Conservation (phyloP, 192 early-diverging fungal species). For the Kickxella alabastrina region DNA sequence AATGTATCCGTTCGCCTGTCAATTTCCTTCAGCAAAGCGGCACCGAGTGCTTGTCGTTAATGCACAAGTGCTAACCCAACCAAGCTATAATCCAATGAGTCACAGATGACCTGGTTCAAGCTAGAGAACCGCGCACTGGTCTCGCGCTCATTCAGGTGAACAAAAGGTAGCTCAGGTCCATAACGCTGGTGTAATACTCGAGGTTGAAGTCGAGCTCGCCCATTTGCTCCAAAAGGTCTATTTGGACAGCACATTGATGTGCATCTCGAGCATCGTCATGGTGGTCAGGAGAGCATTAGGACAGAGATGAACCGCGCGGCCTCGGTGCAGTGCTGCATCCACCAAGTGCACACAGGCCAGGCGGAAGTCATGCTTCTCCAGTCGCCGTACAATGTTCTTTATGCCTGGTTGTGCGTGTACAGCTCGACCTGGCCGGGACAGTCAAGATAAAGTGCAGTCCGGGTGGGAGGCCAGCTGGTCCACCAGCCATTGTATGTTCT, state of each 20-base stretch:
- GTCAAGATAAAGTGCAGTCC: conserved; percentile 88
- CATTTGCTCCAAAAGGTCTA: conserved; percentile 84
- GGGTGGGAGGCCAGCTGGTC: conserved; percentile 60
- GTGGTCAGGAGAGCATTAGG: conserved; percentile 83
- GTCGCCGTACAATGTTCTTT: conserved; percentile 64
- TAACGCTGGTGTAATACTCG: conserved; percentile 94
- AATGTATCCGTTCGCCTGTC: conserved; percentile 91
- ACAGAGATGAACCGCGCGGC: conserved; percentile 91
- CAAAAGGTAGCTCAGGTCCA: conserved; percentile 81
- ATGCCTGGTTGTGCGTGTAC: conserved; percentile 90
- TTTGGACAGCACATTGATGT: conserved; percentile 96
- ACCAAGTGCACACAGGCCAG: conserved; percentile 82
- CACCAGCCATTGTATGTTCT: conserved; percentile 90
- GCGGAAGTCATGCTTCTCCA: conserved; percentile 64
- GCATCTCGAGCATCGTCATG: conserved; percentile 91
- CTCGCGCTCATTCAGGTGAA: conserved; percentile 67
- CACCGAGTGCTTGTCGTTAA: conserved; percentile 83
- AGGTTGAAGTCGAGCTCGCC: conserved; percentile 73
- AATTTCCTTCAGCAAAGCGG: conserved; percentile 68
- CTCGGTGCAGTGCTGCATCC: conserved; percentile 91
- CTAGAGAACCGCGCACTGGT: conserved; percentile 56
- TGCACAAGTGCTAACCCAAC: conserved; percentile 84
- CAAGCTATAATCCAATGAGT: conserved; percentile 87
- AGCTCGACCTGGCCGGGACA: conserved; percentile 97
- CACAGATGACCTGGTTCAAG: conserved; percentile 82